Evolutionary conservation across 345 rosid species (phyloP), one percentile per base, ranked within the genome.

Genomic region (Lepidium africanum): DNA sequence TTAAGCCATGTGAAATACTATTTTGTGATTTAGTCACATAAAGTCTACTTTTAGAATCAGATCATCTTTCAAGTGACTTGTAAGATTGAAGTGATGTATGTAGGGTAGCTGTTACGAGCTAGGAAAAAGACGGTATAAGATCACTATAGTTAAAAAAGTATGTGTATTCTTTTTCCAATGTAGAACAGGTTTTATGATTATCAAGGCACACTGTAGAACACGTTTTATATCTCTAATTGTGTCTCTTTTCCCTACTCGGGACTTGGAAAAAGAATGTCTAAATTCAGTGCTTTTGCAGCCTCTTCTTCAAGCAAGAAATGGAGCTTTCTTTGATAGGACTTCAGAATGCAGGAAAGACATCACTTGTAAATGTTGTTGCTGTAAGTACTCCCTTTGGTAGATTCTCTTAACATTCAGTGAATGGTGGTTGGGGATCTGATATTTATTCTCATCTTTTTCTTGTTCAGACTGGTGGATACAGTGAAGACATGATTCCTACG

Each of bases 401-500:
- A 21, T 25, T 59, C 39, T 45, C 14, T 60, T 40, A 43, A 62
- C 57, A 63, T 1, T 71, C 3, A 14, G 12, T 9, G 42, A 17
- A 7, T 47, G 10, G n/a, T 58, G 40, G 10, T 71, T 60, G 6
- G n/a, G 11, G 14, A n/a, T 56, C 45, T 45, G 42, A 63, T 49
- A 59, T 63, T 0, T 8, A 40, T 35, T 35, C 30, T 59, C 46
- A 65, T 53, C 2, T 9, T 9, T 52, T 46, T 35, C 37, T 76
- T 59, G 25, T 52, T 48, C 65, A 73, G 93, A 90, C 93, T 58
- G 93, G 93, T 75, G 96, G 93, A 63, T 90, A 87, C 66, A 90
- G 96, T 50, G 93, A 90, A 81, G 96, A 90, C 68, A 90, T 90
- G 96, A 90, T 90, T 62, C 96, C 96, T n/a, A 90, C 94, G 32